A percentile compares a stretch with the other conserved stretches of the same genome.
phyloP scores from a whole-genome alignment of 2,329 filamentous ascomycete genomes.

The Fulvia fulva region DNA sequence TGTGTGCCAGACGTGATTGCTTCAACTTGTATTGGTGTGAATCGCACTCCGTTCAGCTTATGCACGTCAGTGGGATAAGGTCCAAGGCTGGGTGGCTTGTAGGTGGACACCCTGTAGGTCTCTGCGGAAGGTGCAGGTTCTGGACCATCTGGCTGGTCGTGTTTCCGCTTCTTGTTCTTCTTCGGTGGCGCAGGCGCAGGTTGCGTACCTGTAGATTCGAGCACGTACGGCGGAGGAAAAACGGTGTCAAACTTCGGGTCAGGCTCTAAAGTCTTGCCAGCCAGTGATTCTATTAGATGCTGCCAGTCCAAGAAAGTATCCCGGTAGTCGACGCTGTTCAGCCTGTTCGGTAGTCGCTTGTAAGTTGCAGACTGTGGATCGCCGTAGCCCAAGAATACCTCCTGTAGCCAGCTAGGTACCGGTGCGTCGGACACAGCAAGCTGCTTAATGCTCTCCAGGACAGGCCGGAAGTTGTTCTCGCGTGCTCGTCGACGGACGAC shows the following conservation, averaged over 20 bases:
- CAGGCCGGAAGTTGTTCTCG: conserved; percentile 96
- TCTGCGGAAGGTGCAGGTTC: conserved; percentile 58
- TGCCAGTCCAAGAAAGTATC: conserved; percentile 97
- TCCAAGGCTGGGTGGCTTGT: conserved; percentile 81
- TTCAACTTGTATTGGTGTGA: conserved; percentile 86
- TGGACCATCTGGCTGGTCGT: conserved; percentile 66
- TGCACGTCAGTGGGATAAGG: conserved; percentile 84
- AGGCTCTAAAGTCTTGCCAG: conserved; percentile 81
- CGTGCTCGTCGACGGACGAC: conserved; percentile 76
- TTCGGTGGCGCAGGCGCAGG: conserved; percentile 46
- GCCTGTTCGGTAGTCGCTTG: conserved; percentile 71
- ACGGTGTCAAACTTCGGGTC: conserved; percentile 66
- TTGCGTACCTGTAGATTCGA: conserved; percentile 55
- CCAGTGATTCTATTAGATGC: conserved; percentile 83
- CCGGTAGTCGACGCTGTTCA: conserved; percentile 79
- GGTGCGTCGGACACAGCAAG: conserved; percentile 81
- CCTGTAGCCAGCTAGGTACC: conserved; percentile 86
- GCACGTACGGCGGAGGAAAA: conserved; percentile 82
- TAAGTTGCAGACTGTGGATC: conserved; percentile 86
- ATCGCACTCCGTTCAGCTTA: conserved; percentile 77
- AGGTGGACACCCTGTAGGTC: conserved; percentile 78
- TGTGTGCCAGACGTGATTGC: conserved; percentile 92
- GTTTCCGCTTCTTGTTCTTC: conserved; percentile 80
- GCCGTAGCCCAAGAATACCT: conserved; percentile 96
- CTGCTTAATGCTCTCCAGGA: conserved; percentile 85